These are phyloP conservation scores for Puccinia coronata DNA, from an alignment of 1,284 basidiomycete genomes.

Conservation along the genomic window DNA sequence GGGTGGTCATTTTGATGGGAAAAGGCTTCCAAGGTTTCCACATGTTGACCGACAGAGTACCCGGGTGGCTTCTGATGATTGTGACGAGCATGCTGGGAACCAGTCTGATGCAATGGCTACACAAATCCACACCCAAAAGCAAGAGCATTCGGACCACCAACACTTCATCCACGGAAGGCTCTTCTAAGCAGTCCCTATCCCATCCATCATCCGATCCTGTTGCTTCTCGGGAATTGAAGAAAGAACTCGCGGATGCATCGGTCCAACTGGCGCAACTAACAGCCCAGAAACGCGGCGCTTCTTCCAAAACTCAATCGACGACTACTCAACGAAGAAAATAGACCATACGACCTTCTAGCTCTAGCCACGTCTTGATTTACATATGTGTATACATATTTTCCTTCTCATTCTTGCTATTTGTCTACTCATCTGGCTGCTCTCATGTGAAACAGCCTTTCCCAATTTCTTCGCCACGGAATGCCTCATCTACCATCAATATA, in stretches of 20 bases:
- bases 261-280: conserved; percentile 32
- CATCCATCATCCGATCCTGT: not conserved
- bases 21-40: conserved; percentile 28
- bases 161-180: not conserved
- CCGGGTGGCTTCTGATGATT: conserved; percentile 47
- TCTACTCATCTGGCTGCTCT: not conserved
- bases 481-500: no score
- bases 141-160: not conserved
- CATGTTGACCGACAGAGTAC: conserved; percentile 31
- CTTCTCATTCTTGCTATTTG: not conserved
- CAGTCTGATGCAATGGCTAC: conserved; percentile 45
- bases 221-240: conserved; percentile 22
- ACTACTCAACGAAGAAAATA: conserved; percentile 18
- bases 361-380: not conserved
- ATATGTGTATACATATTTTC: not conserved
- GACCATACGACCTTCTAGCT: not conserved
- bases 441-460: not conserved
- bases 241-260: conserved; percentile 28
- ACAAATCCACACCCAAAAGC: not conserved
- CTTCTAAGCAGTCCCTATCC: not conserved
- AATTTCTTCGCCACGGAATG: no score
- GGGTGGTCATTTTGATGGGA: conserved; percentile 23
- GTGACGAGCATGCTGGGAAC: conserved; percentile 42
- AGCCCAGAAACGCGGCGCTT: not conserved
- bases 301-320: not conserved